Evolutionary conservation across 441 rosid species (phyloP).

Genomic region (Gossypium trilobum): DNA sequence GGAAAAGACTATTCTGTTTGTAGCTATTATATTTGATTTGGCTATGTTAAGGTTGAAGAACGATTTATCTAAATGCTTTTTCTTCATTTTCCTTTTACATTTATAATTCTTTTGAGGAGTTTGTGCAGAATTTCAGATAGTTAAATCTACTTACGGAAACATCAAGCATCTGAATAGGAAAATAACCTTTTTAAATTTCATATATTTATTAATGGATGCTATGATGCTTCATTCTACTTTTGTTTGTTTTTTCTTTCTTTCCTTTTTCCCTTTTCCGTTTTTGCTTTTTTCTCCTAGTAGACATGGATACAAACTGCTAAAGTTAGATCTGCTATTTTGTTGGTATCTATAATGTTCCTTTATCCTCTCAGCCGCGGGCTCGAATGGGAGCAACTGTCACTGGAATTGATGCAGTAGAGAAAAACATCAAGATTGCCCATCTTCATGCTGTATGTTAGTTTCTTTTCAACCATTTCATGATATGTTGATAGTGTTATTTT

Average conservation of each 20-base stretch:
- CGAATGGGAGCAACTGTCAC: conserved; percentile 91
- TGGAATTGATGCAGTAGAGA: conserved; percentile 87
- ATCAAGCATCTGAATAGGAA: neutral
- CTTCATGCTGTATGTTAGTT: conserved; percentile 75
- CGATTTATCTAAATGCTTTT: neutral
- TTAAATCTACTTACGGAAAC: neutral
- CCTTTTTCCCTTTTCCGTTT: too few relatives aligned
- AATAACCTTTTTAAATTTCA: neutral
- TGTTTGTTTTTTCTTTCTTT: neutral
- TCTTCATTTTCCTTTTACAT: neutral
- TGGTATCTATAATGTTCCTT: conserved; percentile 15
- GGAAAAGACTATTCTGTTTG: neutral
- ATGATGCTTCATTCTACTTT: neutral
- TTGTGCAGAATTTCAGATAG: neutral
- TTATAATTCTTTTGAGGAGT: neutral
- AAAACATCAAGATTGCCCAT: conserved; percentile 78
- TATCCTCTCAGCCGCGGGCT: conserved; percentile 65
- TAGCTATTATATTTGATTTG: neutral
- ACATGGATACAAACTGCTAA: neutral
- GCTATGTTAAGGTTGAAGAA: neutral
- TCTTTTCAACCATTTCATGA: neutral
- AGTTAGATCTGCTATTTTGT: conserved; percentile 6
- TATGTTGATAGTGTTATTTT: neutral
- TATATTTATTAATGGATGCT: neutral
- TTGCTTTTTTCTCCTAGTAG: neutral